Base-by-base conservation (phyloP, 805 yeast genomes). In the Candida saitoana region DNA sequence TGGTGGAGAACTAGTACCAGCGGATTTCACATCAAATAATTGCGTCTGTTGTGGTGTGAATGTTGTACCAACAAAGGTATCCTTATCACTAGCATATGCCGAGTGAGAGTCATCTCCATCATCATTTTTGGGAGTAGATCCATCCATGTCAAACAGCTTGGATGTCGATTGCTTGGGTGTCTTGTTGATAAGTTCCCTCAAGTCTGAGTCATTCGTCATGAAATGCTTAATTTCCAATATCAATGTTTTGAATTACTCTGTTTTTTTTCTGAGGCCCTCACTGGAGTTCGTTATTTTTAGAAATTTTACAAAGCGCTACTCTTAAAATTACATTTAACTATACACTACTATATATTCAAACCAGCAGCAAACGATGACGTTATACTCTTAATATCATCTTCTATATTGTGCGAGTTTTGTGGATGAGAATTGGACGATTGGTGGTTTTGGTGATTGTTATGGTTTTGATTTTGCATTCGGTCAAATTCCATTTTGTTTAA, bases 361-460 rank as follows among this genome's bases (percentile, higher is more conserved):
- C 67, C 65, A 20, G 61, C 61, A 19, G 69, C 66, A 52, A 71
- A 71, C 4, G 67, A 60, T 29, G 65, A 59, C 3, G 74, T 66
- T 11, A 71, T 54, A 44, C 62, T 60, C 36, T 52, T 55, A 5
- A 71, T 62, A 42, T 62, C 67, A 36, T 65, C 68, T 16, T 66
- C 71, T 16, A 56, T 45, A 18, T 30, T 31, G 7, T n/a, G 30
- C 4, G 4, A 45, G 25, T 36, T 11, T 18, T 40, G 24, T 14
- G 22, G 15, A 18, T 32, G 27, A 12, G 16, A 29, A 29, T 29
- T 29, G 32, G 32, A 22, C 8, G 20, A 35, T 22, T 22, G 24
- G 18, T 35, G 6, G 8, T 12, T 18, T 34, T 34, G 18, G 18
- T 35, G 25, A 19, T 19, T 18, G 32, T 29, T 22, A 22, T 22